Evolutionary conservation across 2,329 filamentous ascomycete species (phyloP).

Genomic region (Fusarium poae): DNA sequence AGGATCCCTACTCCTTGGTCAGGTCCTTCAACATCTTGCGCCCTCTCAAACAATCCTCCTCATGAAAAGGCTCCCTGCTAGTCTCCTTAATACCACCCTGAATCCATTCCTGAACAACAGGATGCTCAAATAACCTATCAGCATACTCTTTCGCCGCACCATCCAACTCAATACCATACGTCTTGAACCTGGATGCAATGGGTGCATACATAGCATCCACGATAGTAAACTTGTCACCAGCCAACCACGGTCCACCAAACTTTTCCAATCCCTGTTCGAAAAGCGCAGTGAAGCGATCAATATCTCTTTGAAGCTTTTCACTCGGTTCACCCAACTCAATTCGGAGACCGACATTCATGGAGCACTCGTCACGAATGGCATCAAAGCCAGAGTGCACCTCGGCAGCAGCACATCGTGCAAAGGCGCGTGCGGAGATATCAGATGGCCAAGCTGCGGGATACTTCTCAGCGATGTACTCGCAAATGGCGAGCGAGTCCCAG

Average conservation of each 20-base stretch:
- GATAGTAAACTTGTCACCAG: slow-evolving; percentile 54
- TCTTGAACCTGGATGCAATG: slow-evolving; percentile 56
- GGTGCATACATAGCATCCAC: slow-evolving; percentile 60
- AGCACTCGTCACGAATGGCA: slow-evolving; percentile 58
- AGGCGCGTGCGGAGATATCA: slow-evolving; percentile 56
- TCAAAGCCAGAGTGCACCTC: slow-evolving; percentile 63
- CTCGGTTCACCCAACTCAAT: slow-evolving; percentile 51
- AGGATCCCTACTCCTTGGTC: neutral
- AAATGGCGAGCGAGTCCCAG: slow-evolving; percentile 64
- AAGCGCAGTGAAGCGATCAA: slow-evolving; percentile 54
- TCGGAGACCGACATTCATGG: slow-evolving; percentile 58
- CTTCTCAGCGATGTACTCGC: slow-evolving; percentile 61
- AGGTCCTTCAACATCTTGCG: slow-evolving; percentile 52
- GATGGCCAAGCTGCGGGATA: slow-evolving; percentile 59
- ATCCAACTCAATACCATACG: slow-evolving; percentile 53
- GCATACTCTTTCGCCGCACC: slow-evolving; percentile 52
- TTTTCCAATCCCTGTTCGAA: slow-evolving; percentile 55
- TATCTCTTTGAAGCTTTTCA: slow-evolving; percentile 52
- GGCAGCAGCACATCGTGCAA: slow-evolving; percentile 59
- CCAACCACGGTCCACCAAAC: slow-evolving; percentile 60
- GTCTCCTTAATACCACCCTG: slow-evolving; percentile 55
- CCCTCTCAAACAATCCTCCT: slow-evolving; percentile 54
- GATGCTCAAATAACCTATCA: slow-evolving; percentile 52
- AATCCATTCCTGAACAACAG: slow-evolving; percentile 56
- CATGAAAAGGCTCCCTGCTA: slow-evolving; percentile 54